Percentiles rank a stretch among this genome's conserved stretches.
These are phyloP conservation scores for Oryza glumipatula DNA, from an alignment of 176 grass and related monocot species.

Conservation along the genomic window DNA sequence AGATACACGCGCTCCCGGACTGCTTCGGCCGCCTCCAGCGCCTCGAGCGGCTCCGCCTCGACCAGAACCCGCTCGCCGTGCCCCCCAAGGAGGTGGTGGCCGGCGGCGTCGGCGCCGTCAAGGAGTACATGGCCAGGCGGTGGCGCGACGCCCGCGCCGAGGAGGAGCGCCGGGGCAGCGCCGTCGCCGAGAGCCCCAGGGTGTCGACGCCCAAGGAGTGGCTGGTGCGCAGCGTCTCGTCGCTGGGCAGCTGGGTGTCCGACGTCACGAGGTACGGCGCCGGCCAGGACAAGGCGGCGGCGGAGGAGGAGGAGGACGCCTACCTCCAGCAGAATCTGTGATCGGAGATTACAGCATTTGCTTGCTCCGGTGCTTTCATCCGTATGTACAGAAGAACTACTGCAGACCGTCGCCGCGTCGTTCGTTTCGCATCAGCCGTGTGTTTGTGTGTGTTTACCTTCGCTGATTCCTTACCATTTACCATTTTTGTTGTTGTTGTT, in stretches of 20 bases:
- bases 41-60: slow-evolving; percentile 66
- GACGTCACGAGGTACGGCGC: slow-evolving; percentile 46
- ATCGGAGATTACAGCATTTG: not conserved
- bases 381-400: not conserved
- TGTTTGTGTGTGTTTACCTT: not conserved
- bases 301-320: slow-evolving; percentile 52
- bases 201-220: slow-evolving; percentile 50
- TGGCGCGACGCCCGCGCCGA: slow-evolving; percentile 49
- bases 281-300: slow-evolving; percentile 34
- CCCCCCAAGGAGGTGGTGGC: slow-evolving; percentile 63
- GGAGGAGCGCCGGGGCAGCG: slow-evolving; percentile 45
- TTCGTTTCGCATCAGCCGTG: not conserved
- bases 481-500: not conserved
- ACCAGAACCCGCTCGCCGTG: slow-evolving; percentile 76
- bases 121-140: slow-evolving; percentile 66
- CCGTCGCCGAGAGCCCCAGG: slow-evolving; percentile 41
- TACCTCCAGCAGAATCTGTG: slow-evolving; percentile 64
- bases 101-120: slow-evolving; percentile 50
- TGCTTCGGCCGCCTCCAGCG: slow-evolving; percentile 64
- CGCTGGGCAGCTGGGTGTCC: slow-evolving; percentile 57
- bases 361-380: slow-evolving; percentile 1
- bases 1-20: slow-evolving; percentile 75
- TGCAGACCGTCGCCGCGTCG: not conserved
- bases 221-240: slow-evolving; percentile 67
- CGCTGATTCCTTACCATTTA: too few relatives aligned